Percentiles rank a stretch among this genome's conserved stretches.
Conservation (phyloP, 345 rosid genomes). For the Anacardium occidentale region DNA sequence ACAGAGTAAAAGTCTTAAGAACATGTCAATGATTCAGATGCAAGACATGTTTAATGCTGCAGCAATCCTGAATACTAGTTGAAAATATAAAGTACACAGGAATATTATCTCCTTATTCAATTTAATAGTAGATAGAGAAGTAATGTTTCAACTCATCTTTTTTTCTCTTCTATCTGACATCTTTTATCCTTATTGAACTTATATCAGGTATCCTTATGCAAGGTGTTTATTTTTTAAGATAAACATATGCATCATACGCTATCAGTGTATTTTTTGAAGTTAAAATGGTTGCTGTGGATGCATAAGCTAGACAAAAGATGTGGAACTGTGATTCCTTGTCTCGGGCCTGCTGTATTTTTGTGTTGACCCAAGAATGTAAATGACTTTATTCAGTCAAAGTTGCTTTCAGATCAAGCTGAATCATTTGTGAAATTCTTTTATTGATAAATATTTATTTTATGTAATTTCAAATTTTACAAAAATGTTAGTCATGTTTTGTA, state of each 20-base stretch:
- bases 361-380: background rate
- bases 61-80: background rate
- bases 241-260: background rate
- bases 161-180: background rate
- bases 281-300: too few relatives aligned
- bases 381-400: background rate
- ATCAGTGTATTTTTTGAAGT: background rate
- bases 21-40: constrained; percentile 10
- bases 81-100: background rate
- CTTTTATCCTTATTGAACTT: background rate
- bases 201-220: background rate
- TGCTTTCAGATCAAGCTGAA: background rate
- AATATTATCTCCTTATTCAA: background rate
- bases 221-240: background rate
- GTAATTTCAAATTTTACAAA: background rate
- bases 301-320: too few relatives aligned
- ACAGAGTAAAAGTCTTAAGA: constrained; percentile 27
- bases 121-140: background rate
- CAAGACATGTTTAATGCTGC: background rate
- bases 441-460: background rate
- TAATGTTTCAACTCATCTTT: background rate
- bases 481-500: background rate
- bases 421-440: background rate
- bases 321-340: background rate
- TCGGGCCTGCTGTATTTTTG: background rate